Conservation (phyloP, 2,329 filamentous ascomycete species). For the Fusarium redolens region DNA sequence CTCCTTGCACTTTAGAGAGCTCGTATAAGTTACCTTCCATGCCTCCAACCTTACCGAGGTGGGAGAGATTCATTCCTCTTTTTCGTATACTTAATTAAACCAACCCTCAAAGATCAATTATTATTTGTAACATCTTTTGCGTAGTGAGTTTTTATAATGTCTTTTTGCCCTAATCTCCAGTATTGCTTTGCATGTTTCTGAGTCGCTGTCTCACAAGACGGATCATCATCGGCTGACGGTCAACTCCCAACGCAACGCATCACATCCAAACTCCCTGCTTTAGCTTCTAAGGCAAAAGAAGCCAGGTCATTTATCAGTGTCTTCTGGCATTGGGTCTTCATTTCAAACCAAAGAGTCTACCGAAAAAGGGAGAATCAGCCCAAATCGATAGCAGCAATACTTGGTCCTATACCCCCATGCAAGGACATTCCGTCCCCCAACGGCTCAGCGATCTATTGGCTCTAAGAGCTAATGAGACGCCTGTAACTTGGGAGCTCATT, state of each 20-base stretch:
- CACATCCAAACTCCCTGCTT: constrained; percentile 10
- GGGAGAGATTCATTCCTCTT: neutral
- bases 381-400: constrained; percentile 2
- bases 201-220: constrained; percentile 4
- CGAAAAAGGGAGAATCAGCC: neutral
- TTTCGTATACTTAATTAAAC: neutral
- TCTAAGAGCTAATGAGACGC: constrained; percentile 23
- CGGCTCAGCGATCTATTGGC: constrained; percentile 21
- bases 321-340: neutral
- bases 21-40: neutral
- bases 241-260: constrained; percentile 4
- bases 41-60: neutral
- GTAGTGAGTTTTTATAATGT: neutral
- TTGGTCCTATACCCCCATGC: constrained; percentile 4
- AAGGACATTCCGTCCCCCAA: constrained; percentile 12
- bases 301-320: constrained; percentile 19
- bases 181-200: neutral
- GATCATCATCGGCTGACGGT: constrained; percentile 29
- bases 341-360: neutral
- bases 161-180: neutral
- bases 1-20: neutral
- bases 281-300: constrained; percentile 17
- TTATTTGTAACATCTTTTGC: neutral
- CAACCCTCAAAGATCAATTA: neutral
- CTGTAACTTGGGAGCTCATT: constrained; percentile 2